phyloP scores from a whole-genome alignment of 345 rosid genomes.

The Ailanthus altissimus region DNA sequence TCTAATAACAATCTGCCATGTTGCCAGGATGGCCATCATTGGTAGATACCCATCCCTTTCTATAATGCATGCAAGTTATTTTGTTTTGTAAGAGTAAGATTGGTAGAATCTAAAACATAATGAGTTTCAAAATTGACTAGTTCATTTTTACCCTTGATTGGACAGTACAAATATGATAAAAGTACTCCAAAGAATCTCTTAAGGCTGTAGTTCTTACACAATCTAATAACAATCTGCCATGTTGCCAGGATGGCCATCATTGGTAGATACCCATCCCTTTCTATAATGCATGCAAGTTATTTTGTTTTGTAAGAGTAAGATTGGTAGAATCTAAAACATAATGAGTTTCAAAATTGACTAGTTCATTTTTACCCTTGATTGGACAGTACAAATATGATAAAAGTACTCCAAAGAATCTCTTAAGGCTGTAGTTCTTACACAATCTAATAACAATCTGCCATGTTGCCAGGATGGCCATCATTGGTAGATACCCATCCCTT shows the following conservation, averaged over 20 bases:
- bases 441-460: not conserved
- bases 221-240: not conserved
- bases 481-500: not conserved
- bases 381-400: too few relatives aligned
- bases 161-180: too few relatives aligned
- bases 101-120: not conserved
- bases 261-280: not conserved
- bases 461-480: not conserved
- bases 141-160: not conserved
- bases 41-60: not conserved
- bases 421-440: not conserved
- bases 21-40: not conserved
- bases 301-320: not conserved
- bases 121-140: not conserved
- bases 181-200: not conserved
- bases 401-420: not conserved
- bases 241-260: not conserved
- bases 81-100: not conserved
- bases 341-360: not conserved
- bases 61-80: not conserved
- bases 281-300: not conserved
- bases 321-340: not conserved
- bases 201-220: not conserved
- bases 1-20: not conserved
- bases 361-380: not conserved